phyloP scores from a whole-genome alignment of 805 yeast species.

The Kazachstania martiniae region DNA sequence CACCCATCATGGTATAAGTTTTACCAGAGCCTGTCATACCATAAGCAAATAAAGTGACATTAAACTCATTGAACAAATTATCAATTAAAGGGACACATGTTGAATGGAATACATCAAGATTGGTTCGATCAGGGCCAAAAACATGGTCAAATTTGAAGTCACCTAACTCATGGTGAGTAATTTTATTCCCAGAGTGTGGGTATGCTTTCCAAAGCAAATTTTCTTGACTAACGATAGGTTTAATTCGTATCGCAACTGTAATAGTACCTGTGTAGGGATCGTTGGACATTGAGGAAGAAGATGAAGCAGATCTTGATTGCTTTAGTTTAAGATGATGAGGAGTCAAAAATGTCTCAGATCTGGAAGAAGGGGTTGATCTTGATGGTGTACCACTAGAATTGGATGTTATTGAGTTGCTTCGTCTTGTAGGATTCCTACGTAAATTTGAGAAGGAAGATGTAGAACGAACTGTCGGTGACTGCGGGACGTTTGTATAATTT shows the following conservation, averaged over 20 bases:
- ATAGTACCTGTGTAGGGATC: constrained; percentile 55
- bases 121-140: constrained; percentile 43
- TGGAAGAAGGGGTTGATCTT: constrained; percentile 2
- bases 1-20: constrained; percentile 79
- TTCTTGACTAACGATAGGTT: constrained; percentile 35
- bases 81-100: constrained; percentile 43
- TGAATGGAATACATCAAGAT: constrained; percentile 48
- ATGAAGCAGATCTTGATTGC: background rate
- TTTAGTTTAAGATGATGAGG: constrained; percentile 1
- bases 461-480: constrained; percentile 14
- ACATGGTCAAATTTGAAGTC: constrained; percentile 67
- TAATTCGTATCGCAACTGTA: constrained; percentile 66
- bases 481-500: too few relatives aligned
- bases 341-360: constrained; percentile 3
- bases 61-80: constrained; percentile 60
- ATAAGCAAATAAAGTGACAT: constrained; percentile 85
- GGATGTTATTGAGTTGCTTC: constrained; percentile 4
- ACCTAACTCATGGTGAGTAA: constrained; percentile 51
- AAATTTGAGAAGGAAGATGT: constrained; percentile 11
- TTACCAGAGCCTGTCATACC: constrained; percentile 95
- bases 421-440: constrained; percentile 3
- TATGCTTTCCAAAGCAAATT: constrained; percentile 1
- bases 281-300: constrained; percentile 5
- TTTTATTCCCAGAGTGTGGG: constrained; percentile 11
- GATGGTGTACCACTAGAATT: constrained; percentile 2